Percentiles rank a stretch among this genome's conserved stretches.
These are phyloP conservation scores for Solanum pimpinellifolium DNA, from an alignment of 257 asterid genomes.

Conservation along the genomic window DNA sequence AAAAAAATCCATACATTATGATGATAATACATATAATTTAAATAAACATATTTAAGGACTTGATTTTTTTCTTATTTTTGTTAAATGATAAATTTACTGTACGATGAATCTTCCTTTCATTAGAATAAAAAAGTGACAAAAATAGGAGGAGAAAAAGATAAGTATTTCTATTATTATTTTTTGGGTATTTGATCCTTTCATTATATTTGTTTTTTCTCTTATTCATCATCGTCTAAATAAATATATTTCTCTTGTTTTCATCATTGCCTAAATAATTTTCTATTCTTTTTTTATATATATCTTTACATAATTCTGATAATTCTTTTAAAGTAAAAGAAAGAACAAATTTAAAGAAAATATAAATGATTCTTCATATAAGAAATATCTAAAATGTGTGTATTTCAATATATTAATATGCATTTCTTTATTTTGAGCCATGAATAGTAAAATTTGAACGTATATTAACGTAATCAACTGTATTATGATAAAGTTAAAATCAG, in stretches of 20 bases:
- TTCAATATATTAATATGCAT: neutral
- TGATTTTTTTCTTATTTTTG: neutral
- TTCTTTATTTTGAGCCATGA: neutral
- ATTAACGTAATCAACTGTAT: neutral
- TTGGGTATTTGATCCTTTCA: neutral
- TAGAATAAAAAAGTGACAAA: neutral
- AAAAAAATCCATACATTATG: neutral
- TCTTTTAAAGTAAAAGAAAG: too few relatives aligned
- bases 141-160: neutral
- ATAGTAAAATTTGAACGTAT: neutral
- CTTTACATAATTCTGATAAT: too few relatives aligned
- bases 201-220: neutral
- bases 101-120: neutral
- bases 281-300: too few relatives aligned
- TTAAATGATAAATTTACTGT: neutral
- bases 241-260: too few relatives aligned
- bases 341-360: too few relatives aligned
- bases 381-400: neutral
- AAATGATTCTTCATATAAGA: neutral
- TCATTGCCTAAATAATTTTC: too few relatives aligned
- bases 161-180: too few relatives aligned
- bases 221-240: neutral
- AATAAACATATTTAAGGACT: neutral
- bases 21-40: too few relatives aligned
- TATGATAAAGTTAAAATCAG: neutral